Percentiles rank a stretch among this genome's conserved stretches.
Evolutionary conservation across 208 protist species (phyloP).

Genomic region (Jaenimonas drosophilae): DNA sequence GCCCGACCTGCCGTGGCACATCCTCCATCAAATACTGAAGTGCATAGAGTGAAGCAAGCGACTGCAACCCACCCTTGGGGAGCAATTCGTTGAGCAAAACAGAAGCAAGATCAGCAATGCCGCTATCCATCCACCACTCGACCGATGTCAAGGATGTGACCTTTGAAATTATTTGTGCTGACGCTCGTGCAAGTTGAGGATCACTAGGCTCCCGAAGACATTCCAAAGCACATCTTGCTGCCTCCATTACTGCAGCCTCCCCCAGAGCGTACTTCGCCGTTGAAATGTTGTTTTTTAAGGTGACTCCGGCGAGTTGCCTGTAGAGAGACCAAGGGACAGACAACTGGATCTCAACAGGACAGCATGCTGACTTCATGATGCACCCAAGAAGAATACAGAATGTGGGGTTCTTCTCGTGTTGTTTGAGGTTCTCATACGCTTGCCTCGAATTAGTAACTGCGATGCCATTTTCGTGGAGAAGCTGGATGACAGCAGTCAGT

Average conservation of each 20-base stretch:
- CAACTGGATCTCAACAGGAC: slow-evolving; percentile 36
- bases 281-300: slow-evolving; percentile 78
- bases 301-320: slow-evolving; percentile 67
- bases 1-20: slow-evolving; percentile 65
- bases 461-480: slow-evolving; percentile 80
- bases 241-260: slow-evolving; percentile 59
- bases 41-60: slow-evolving; percentile 63
- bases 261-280: slow-evolving; percentile 51
- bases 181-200: slow-evolving; percentile 42
- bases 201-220: slow-evolving; percentile 40
- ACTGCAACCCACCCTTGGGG: slow-evolving; percentile 36
- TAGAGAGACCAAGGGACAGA: slow-evolving; percentile 55
- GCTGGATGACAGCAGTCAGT: slow-evolving; percentile 49
- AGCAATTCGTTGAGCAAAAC: slow-evolving; percentile 66
- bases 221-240: slow-evolving; percentile 44
- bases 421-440: slow-evolving; percentile 69
- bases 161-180: slow-evolving; percentile 80
- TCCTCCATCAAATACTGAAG: slow-evolving; percentile 88
- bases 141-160: slow-evolving; percentile 72
- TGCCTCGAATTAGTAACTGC: slow-evolving; percentile 69
- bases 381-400: slow-evolving; percentile 72
- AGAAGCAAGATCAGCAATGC: slow-evolving; percentile 46
- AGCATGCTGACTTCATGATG: slow-evolving; percentile 45
- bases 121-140: slow-evolving; percentile 56
- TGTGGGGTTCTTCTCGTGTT: slow-evolving; percentile 66